phyloP scores from a whole-genome alignment of 805 yeast genomes.

The Scheffersomyces amazonensis region DNA sequence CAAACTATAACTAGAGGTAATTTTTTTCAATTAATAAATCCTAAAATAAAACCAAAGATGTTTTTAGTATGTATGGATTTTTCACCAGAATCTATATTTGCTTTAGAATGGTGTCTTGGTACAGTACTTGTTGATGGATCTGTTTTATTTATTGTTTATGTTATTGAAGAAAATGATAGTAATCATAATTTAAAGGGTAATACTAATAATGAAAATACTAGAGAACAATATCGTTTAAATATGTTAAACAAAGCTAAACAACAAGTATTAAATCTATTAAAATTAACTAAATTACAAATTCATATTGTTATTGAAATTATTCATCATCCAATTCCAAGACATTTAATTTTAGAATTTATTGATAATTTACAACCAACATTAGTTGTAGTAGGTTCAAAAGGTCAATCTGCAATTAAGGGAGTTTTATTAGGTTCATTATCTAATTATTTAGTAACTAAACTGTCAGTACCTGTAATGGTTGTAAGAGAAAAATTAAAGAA shows the following conservation, averaged over 20 bases:
- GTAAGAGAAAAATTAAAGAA: slow-evolving; percentile 71
- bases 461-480: slow-evolving; percentile 78
- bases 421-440: slow-evolving; percentile 72
- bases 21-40: slow-evolving; percentile 51
- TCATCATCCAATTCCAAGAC: slow-evolving; percentile 74
- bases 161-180: slow-evolving; percentile 46
- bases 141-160: slow-evolving; percentile 69
- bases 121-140: slow-evolving; percentile 80
- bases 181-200: slow-evolving; percentile 42
- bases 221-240: slow-evolving; percentile 35
- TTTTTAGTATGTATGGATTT: slow-evolving; percentile 79
- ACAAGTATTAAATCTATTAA: slow-evolving; percentile 48
- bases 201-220: slow-evolving; percentile 28
- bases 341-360: slow-evolving; percentile 64
- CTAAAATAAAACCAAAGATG: slow-evolving; percentile 49
- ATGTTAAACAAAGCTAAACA: slow-evolving; percentile 43
- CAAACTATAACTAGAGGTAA: slow-evolving; percentile 70
- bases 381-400: slow-evolving; percentile 75
- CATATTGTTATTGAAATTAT: slow-evolving; percentile 72
- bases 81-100: slow-evolving; percentile 78
- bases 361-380: slow-evolving; percentile 71
- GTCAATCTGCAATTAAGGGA: slow-evolving; percentile 69
- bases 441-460: slow-evolving; percentile 67
- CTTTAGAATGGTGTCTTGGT: slow-evolving; percentile 87
- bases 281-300: slow-evolving; percentile 66